Conservation (phyloP, 768 basidiomycete species). For the Russula vinacea region DNA sequence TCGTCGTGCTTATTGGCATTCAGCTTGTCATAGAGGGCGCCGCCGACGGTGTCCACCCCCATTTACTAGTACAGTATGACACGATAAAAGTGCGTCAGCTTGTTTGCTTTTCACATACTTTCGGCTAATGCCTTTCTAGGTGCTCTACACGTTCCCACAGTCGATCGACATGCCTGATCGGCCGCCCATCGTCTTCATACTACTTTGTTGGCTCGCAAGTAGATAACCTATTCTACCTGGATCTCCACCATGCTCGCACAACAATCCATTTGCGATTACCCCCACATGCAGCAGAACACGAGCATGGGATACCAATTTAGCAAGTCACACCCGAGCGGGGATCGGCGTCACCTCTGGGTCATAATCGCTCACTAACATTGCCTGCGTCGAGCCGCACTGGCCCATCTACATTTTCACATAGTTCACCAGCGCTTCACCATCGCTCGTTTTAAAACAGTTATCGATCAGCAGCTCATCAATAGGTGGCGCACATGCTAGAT, state of each 20-base stretch:
- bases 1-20: slow-evolving; percentile 82
- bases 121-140: slow-evolving; percentile 42
- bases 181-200: slow-evolving; percentile 93
- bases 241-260: slow-evolving; percentile 76
- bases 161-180: slow-evolving; percentile 95
- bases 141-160: slow-evolving; percentile 89
- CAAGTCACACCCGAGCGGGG: slow-evolving; percentile 24
- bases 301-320: slow-evolving; percentile 14
- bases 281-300: slow-evolving; percentile 32
- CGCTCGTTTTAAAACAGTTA: slow-evolving; percentile 62
- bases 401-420: slow-evolving; percentile 49
- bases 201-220: slow-evolving; percentile 95
- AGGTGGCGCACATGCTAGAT: slow-evolving; percentile 35
- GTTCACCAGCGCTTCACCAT: slow-evolving; percentile 58
- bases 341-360: slow-evolving; percentile 26
- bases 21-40: slow-evolving; percentile 88
- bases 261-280: slow-evolving; percentile 66
- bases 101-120: background rate
- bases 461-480: slow-evolving; percentile 45
- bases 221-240: slow-evolving; percentile 80
- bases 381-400: slow-evolving; percentile 33
- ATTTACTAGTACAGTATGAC: slow-evolving; percentile 92
- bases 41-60: slow-evolving; percentile 95
- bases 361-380: slow-evolving; percentile 30
- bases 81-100: slow-evolving; percentile 58